Evolutionary conservation across 2,329 filamentous ascomycete species (phyloP).

Genomic region (Fusarium guadeloupense): DNA sequence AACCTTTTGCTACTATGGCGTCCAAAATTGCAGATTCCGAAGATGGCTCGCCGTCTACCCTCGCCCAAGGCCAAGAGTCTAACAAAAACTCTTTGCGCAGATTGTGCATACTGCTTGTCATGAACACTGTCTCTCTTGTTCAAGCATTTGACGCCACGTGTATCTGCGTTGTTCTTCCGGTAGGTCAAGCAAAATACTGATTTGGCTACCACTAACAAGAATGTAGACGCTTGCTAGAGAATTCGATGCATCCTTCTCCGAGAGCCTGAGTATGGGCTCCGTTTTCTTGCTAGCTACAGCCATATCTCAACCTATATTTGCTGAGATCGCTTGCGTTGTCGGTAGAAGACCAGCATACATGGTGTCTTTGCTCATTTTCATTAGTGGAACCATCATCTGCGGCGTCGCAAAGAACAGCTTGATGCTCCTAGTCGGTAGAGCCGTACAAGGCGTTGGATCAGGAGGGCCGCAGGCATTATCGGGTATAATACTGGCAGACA

Average conservation of each 20-base stretch:
- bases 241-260: constrained; percentile 39
- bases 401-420: constrained; percentile 45
- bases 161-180: constrained; percentile 44
- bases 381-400: constrained; percentile 53
- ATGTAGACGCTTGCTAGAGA: constrained; percentile 37
- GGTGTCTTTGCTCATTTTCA: constrained; percentile 45
- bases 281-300: constrained; percentile 74
- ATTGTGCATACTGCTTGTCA: constrained; percentile 29
- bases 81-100: constrained; percentile 5
- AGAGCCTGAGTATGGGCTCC: constrained; percentile 59
- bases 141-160: constrained; percentile 44
- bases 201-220: neutral
- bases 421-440: constrained; percentile 47
- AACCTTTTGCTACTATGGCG: neutral
- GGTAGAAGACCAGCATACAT: constrained; percentile 46
- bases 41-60: neutral
- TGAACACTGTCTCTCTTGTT: constrained; percentile 35
- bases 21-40: neutral
- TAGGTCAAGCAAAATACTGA: neutral
- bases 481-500: constrained; percentile 49
- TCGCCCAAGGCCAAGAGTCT: neutral
- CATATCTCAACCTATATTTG: constrained; percentile 63
- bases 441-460: constrained; percentile 50
- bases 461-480: constrained; percentile 48
- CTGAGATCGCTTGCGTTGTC: constrained; percentile 49